Base-by-base conservation (phyloP, 208 protist genomes). In the Leishmania tarentolae region DNA sequence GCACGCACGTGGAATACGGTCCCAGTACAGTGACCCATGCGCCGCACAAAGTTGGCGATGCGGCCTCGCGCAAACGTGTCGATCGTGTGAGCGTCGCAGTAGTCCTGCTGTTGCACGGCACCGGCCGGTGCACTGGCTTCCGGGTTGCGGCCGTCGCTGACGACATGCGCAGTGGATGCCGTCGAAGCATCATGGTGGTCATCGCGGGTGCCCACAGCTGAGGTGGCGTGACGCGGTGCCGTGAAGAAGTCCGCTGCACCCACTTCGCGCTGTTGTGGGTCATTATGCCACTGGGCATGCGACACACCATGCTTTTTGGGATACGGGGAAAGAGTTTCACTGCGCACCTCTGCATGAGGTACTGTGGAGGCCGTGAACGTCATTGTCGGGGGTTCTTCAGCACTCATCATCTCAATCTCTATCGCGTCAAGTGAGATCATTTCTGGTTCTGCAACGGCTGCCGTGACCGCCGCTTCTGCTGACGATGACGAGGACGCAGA, bases 11-110 rank as follows among this genome's bases (percentile, higher is more conserved):
- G 74, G 78, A 95, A 96, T 8, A 94, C 69, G n/a, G 81, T 59
- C 7, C 78, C 63, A 24, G 77, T 69, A 19, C 50, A 46, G 56
- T 86, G 77, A 5, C 89, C 91, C 86, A 91, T 93, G 66, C 93
- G 90, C 0, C 92, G 92, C 46, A 94, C 70, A 69, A 92, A 95
- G 85, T 97, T 97, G 21, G 86, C 57, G 28, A 97, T 82, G 31
- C 91, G 91, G 17, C 93, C 88, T 47, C 90, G 90, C 7, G 92
- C 84, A 79, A 94, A 97, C 35, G 88, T 61, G 79, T 97, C 93
- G 37, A 94, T 75, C 31, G 63, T 76, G 37, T 74, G 81, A 21
- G 92, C 90, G 76, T 96, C 90, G 73, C 37, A 52, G 74, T 66
- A 77, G 7, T 37, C 35, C n/a, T 44, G 80, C 65, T 59, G 71